Conservation (phyloP, 352 stramenopile genomes). For the Globisporangium cylindrosporum region DNA sequence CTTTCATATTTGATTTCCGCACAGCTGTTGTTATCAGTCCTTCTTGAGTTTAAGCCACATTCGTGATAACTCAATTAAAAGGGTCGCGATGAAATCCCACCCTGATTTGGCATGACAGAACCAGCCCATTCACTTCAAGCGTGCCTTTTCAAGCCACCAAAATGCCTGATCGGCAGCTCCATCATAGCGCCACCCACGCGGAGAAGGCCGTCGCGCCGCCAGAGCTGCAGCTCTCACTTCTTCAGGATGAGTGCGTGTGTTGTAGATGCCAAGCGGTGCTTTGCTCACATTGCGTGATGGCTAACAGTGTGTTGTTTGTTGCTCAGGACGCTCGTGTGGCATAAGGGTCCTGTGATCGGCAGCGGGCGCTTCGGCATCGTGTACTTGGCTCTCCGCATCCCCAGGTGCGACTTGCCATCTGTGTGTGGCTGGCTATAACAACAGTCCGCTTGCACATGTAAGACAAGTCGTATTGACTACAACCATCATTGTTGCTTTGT, state of each 20-base stretch:
- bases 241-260: conserved; percentile 35
- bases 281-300: not conserved
- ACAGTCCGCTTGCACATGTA: conserved; percentile 2
- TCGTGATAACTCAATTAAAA: no score
- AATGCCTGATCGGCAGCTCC: not conserved
- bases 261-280: not conserved
- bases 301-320: not conserved
- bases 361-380: conserved; percentile 74
- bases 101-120: no score
- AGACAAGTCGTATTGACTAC: not conserved
- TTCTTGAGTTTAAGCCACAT: no score
- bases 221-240: conserved; percentile 50
- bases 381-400: conserved; percentile 59
- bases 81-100: no score
- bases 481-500: no score
- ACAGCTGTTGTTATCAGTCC: no score
- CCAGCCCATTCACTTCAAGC: no score
- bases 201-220: not conserved
- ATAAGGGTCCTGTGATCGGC: conserved; percentile 60
- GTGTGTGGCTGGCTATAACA: not conserved
- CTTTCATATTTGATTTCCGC: no score
- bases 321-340: conserved; percentile 60
- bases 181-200: not conserved
- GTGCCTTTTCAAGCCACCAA: not conserved
- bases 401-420: conserved; percentile 31